Percentiles rank a stretch among this genome's conserved stretches.
phyloP scores from a whole-genome alignment of 2,329 filamentous ascomycete genomes.

The Ophiocordyceps camponoti-floridani region DNA sequence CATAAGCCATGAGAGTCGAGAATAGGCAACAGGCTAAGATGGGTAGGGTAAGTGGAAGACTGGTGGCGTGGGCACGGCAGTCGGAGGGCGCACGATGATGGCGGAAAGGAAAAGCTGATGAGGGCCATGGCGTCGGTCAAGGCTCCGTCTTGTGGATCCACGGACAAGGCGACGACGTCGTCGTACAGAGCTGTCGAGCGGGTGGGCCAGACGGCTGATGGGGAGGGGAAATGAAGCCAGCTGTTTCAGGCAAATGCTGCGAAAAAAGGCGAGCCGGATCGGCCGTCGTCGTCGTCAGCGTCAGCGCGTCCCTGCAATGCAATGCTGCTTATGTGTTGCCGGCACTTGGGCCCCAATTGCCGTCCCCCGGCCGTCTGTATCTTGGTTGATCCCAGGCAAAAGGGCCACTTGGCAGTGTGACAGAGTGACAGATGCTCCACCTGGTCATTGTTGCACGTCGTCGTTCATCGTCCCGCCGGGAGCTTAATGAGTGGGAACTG shows the following conservation, averaged over 20 bases:
- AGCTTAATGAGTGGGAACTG: background rate
- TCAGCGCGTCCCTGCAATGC: background rate
- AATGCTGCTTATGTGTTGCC: background rate
- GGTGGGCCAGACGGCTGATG: background rate
- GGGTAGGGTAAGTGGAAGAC: background rate
- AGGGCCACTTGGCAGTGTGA: background rate
- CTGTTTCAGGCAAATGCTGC: background rate
- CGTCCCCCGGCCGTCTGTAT: background rate
- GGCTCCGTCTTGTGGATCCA: background rate
- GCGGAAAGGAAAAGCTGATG: background rate
- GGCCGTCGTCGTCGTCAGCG: no score
- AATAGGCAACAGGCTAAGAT: background rate
- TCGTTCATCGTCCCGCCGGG: background rate
- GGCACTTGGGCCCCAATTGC: background rate
- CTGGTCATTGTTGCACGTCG: background rate
- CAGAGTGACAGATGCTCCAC: background rate
- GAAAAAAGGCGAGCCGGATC: background rate
- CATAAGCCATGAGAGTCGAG: conserved; percentile 19
- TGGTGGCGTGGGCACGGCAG: background rate
- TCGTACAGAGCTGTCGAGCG: background rate
- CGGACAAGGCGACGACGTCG: background rate
- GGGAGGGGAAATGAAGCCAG: background rate
- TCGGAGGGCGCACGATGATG: background rate
- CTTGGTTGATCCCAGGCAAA: background rate
- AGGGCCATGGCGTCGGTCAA: background rate